Evolutionary conservation across 1,284 basidiomycete species (phyloP).

Genomic region (Thelephora terrestris): DNA sequence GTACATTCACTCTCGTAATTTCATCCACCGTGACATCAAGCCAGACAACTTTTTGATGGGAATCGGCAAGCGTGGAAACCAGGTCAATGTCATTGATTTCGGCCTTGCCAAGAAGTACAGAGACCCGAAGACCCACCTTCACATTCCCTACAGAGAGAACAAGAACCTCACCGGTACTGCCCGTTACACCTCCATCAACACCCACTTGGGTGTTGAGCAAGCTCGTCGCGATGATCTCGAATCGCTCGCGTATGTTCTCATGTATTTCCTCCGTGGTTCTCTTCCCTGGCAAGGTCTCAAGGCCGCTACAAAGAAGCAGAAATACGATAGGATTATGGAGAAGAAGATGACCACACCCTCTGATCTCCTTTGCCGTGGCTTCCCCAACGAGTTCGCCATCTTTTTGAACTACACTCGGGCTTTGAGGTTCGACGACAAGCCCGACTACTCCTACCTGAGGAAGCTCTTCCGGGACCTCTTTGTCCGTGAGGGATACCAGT

Average conservation of each 20-base stretch:
- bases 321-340: conserved; percentile 99
- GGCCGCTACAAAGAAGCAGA: conserved; percentile 99
- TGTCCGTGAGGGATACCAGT: conserved; percentile 94
- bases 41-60: conserved; percentile 99
- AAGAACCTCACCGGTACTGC: conserved; percentile 99
- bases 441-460: conserved; percentile 95
- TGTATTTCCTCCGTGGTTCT: conserved; percentile 96
- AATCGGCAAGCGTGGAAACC: conserved; percentile 98
- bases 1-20: conserved; percentile 99
- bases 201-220: conserved; percentile 95
- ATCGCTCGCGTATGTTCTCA: conserved; percentile 92
- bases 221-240: conserved; percentile 94
- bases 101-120: conserved; percentile 99
- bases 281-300: conserved; percentile 98
- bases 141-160: conserved; percentile 99
- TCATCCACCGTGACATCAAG: conserved; percentile 99
- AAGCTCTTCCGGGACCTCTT: conserved; percentile 98
- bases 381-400: conserved; percentile 96
- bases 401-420: conserved; percentile 97
- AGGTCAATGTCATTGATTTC: conserved; percentile 99
- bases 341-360: conserved; percentile 99
- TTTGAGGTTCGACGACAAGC: conserved; percentile 96
- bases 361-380: conserved; percentile 90
- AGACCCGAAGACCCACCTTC: conserved; percentile 98
- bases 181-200: conserved; percentile 99